Evolutionary conservation across 2,329 filamentous ascomycete genomes (phyloP), one percentile per base, ranked within the genome.

Genomic region (Arthrobotrys sphaeroides): DNA sequence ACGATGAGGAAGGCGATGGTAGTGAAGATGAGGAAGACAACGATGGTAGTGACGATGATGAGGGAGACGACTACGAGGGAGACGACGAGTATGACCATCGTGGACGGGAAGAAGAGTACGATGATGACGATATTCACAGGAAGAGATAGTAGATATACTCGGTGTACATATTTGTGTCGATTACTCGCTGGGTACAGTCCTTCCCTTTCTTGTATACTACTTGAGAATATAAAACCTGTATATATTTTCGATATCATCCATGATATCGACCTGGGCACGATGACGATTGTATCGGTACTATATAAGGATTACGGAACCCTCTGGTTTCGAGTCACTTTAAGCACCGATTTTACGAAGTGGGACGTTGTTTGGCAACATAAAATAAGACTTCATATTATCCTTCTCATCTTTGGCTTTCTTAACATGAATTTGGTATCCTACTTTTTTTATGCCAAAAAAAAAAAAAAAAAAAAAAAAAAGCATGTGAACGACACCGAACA

Each of bases 1-100:
- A 90, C 80, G 87, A 86, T 3, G 84, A 83, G 0, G 83, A 87
- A 45, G 89, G 89, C 0, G 86, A 88, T 5, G 83, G 90, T 80
- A 87, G 88, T 13, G 90, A 87, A 81, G 90, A 87, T 3, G 87
- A 83, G 43, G 84, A 81, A 6, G 43, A 22, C 20, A 28, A 73
- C 3, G 62, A 73, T 22, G 64, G 74, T 49, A 68, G 75, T 31
- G 66, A 73, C 12, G 51, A 40, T 69, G 53, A 64, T 31, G 47
- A 64, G 7, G 45, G 20, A 1, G 45, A 62, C 6, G 9, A 18
- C 38, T 24, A 49, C n/a, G 36, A 47, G 5, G 61, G 43, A 24
- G 47, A 57, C 13, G 28, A 66, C 24, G 36, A 67, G 16, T 49
- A 45, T 5, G 20, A 60, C 1, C 28, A 69, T 38, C n/a, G n/a